phyloP scores from a whole-genome alignment of 2,329 filamentous ascomycete species.

The Fusarium musae region DNA sequence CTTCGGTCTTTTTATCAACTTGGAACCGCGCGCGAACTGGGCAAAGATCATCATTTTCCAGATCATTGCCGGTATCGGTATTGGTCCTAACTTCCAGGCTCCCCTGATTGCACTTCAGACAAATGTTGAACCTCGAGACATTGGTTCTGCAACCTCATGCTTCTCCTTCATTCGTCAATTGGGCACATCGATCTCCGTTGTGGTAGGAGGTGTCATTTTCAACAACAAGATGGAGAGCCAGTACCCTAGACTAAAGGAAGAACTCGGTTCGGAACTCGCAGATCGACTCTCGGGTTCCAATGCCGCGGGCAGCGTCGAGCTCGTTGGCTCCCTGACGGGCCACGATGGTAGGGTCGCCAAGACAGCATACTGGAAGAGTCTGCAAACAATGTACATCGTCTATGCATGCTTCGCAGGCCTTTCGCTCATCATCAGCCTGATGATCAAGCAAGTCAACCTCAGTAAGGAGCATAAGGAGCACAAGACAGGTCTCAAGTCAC shows the following conservation, averaged over 20 bases:
- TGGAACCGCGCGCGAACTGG: constrained; percentile 66
- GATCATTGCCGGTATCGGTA: constrained; percentile 70
- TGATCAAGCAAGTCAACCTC: constrained; percentile 61
- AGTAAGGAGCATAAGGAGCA: constrained; percentile 67
- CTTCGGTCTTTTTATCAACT: constrained; percentile 71
- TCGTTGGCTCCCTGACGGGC: constrained; percentile 63
- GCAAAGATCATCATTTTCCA: constrained; percentile 69
- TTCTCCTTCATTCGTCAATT: constrained; percentile 76
- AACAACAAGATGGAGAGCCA: constrained; percentile 76
- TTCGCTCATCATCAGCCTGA: constrained; percentile 59
- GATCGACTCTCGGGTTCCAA: constrained; percentile 65
- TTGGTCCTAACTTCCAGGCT: constrained; percentile 76
- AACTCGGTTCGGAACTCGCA: constrained; percentile 63
- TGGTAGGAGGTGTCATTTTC: constrained; percentile 82
- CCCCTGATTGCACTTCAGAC: constrained; percentile 76
- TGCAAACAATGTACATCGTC: constrained; percentile 68
- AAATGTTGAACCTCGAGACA: constrained; percentile 69
- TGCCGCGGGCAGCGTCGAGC: constrained; percentile 69
- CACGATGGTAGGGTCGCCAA: constrained; percentile 56
- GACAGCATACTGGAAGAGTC: constrained; percentile 59
- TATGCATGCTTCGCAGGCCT: constrained; percentile 62
- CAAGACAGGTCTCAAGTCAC: constrained; percentile 65
- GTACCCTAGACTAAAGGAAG: constrained; percentile 56
- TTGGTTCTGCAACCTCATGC: constrained; percentile 74
- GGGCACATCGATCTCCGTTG: constrained; percentile 74